Percentiles rank a stretch among this genome's conserved stretches.
These are phyloP conservation scores for Kokia cookei DNA, from an alignment of 441 rosid genomes.

Conservation along the genomic window DNA sequence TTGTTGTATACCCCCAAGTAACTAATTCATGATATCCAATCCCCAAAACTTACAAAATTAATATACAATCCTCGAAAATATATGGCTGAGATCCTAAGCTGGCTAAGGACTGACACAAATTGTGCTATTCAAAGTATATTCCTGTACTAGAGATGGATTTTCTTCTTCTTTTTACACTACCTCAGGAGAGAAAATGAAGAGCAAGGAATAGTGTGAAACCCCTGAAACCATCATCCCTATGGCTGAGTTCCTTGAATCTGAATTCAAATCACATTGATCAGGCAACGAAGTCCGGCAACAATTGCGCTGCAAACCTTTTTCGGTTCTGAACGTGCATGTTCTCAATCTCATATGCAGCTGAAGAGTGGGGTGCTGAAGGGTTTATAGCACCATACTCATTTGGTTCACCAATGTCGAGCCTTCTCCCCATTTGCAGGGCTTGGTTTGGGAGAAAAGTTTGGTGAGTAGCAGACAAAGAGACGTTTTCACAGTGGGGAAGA, in stretches of 20 bases:
- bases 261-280: slow-evolving; percentile 17
- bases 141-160: slow-evolving; percentile 44
- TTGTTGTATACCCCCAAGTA: slow-evolving; percentile 32
- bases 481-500: slow-evolving; percentile 79
- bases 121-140: slow-evolving; percentile 59
- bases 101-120: slow-evolving; percentile 40
- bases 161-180: slow-evolving; percentile 50
- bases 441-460: slow-evolving; percentile 76
- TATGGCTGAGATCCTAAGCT: slow-evolving; percentile 55
- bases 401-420: slow-evolving; percentile 62
- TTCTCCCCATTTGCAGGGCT: slow-evolving; percentile 69
- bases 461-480: slow-evolving; percentile 60
- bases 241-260: not conserved
- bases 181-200: slow-evolving; percentile 15
- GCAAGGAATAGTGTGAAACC: slow-evolving; percentile 29
- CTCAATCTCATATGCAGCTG: slow-evolving; percentile 57
- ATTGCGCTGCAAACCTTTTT: slow-evolving; percentile 83
- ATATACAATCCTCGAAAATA: slow-evolving; percentile 66
- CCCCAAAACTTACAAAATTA: slow-evolving; percentile 71
- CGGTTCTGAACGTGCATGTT: slow-evolving; percentile 70
- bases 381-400: slow-evolving; percentile 56
- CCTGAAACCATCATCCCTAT: not conserved
- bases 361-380: slow-evolving; percentile 58
- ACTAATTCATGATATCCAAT: slow-evolving; percentile 41
- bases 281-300: slow-evolving; percentile 87